phyloP scores from a whole-genome alignment of 2,329 filamentous ascomycete genomes.

The Nannizziopsis arthrosporioides region DNA sequence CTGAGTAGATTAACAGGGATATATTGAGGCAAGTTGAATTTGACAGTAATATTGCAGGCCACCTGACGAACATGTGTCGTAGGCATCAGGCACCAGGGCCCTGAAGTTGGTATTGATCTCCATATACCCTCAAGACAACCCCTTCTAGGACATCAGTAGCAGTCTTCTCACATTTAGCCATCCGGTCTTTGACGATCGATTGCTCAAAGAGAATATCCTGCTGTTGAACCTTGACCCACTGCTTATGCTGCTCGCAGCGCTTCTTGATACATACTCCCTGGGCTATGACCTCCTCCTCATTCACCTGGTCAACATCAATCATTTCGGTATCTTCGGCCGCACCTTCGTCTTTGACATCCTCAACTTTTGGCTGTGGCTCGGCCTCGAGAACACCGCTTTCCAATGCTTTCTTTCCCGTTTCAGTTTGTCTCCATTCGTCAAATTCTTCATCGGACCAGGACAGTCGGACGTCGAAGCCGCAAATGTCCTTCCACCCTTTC shows the following conservation, averaged over 20 bases:
- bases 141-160: conserved; percentile 34
- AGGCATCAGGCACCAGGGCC: conserved; percentile 1
- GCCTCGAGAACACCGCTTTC: conserved; percentile 28
- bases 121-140: conserved; percentile 31
- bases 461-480: conserved; percentile 38
- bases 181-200: conserved; percentile 29
- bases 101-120: conserved; percentile 18
- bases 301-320: conserved; percentile 22
- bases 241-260: conserved; percentile 38
- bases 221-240: conserved; percentile 38
- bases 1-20: no score
- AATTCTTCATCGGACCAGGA: conserved; percentile 41
- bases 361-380: conserved; percentile 15
- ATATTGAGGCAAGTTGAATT: no score
- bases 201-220: conserved; percentile 36
- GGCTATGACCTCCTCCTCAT: conserved; percentile 22
- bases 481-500: conserved; percentile 39
- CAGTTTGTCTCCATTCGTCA: conserved; percentile 34
- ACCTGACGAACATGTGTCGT: no score
- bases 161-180: conserved; percentile 31
- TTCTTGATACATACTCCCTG: conserved; percentile 39
- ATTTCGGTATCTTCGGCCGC: conserved; percentile 28
- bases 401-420: conserved; percentile 30
- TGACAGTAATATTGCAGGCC: no score
- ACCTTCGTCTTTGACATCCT: conserved; percentile 14